Evolutionary conservation across 2,329 filamentous ascomycete species (phyloP), one percentile per base, ranked within the genome.

Genomic region (Curvularia verruculosa): DNA sequence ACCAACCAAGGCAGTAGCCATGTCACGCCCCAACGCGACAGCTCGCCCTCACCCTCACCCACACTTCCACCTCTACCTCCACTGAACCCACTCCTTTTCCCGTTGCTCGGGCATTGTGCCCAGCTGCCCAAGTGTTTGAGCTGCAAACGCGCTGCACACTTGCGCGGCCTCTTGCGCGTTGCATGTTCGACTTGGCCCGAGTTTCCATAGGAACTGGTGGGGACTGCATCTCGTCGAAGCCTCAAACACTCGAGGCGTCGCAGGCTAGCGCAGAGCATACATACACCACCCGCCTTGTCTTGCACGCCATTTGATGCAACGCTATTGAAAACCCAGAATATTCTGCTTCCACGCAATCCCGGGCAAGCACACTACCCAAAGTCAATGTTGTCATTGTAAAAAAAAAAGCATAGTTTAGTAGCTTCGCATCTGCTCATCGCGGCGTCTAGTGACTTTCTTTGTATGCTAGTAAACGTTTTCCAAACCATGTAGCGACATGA

Each of bases 141-240:
- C 18, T 45, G 29, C 36, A 24, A 24, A n/a, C 44, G 36, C 31
- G n/a, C 53, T 19, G 24, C 12, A 29, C 26, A 41, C 13, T 48
- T 48, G 44, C 54, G 54, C 37, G 49, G 49, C 49, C 44, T 12
- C 34, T 41, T 49, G 36, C 39, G 50, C 49, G 39, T n/a, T 58
- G 55, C 45, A 37, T 49, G 39, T 24, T 44, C 51, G 1, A 29
- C 36, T 45, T 34, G 43, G 49, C 39, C 39, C 49, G 21, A 52
- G 43, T 41, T 47, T 47, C 50, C 28, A 52, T 28, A 44, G 44
- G 54, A 56, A 56, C 54, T 40, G 29, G 54, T 56, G 54, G 54
- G 54, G 54, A 56, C 28, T 26, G 15, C 7, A 13, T 23, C 21
- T 3, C 6, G 12, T 19, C 4, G 26, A 45, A 45, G 29, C 43